Evolutionary conservation across 768 basidiomycete species (phyloP).

Genomic region (Ramaria sp.): DNA sequence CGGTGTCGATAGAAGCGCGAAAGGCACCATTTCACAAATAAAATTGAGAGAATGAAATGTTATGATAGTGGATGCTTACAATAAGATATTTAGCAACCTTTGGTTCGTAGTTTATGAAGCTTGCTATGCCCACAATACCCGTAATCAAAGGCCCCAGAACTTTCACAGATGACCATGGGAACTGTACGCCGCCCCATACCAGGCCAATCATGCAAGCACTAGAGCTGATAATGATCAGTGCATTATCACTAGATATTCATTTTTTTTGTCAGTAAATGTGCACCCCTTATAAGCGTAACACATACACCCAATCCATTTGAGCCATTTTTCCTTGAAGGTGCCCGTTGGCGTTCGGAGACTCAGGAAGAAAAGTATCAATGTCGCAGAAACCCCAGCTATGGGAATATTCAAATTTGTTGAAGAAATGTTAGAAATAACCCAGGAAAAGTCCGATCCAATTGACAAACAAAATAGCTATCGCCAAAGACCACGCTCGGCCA

Average conservation of each 20-base stretch:
- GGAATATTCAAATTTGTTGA: slow-evolving; percentile 29
- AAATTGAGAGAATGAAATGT: slow-evolving; percentile 19
- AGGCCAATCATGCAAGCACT: slow-evolving; percentile 24
- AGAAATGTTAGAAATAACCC: background rate
- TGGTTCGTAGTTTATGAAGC: slow-evolving; percentile 27
- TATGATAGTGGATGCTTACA: slow-evolving; percentile 20
- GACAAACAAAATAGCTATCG: slow-evolving; percentile 33
- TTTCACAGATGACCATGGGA: slow-evolving; percentile 27
- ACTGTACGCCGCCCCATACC: slow-evolving; percentile 33
- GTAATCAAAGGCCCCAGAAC: slow-evolving; percentile 31
- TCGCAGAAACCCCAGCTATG: slow-evolving; percentile 19
- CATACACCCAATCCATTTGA: too few species aligned
- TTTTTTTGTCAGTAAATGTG: slow-evolving; percentile 11
- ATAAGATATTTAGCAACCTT: slow-evolving; percentile 22
- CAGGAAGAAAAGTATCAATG: slow-evolving; percentile 21
- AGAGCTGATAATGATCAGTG: slow-evolving; percentile 17
- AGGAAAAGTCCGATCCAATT: background rate
- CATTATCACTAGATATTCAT: slow-evolving; percentile 27
- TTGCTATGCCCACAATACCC: slow-evolving; percentile 26
- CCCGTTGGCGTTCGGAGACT: slow-evolving; percentile 24
- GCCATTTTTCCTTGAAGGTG: slow-evolving; percentile 20
- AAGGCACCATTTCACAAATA: slow-evolving; percentile 19
- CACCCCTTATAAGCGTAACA: slow-evolving; percentile 28
- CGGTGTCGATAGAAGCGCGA: slow-evolving; percentile 22
- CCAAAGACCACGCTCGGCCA: slow-evolving; percentile 25